Evolutionary conservation across 1,139 yeast genomes (phyloP).

Genomic region (Pichia sp.): DNA sequence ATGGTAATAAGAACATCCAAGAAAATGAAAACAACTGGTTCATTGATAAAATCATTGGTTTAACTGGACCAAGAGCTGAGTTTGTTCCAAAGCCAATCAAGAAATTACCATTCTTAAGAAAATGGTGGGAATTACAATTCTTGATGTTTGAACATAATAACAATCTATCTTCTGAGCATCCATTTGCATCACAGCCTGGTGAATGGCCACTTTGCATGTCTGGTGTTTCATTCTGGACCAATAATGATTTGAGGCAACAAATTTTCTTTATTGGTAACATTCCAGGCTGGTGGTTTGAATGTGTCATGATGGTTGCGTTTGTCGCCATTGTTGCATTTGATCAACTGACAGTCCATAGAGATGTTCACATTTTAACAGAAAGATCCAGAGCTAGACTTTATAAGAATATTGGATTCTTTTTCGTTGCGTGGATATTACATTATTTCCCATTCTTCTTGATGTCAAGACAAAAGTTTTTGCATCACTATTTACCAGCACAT

Average conservation of each 20-base stretch:
- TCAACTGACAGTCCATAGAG: conserved; percentile 72
- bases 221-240: conserved; percentile 97
- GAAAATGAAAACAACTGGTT: conserved; percentile 72
- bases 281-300: conserved; percentile 89
- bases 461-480: conserved; percentile 91
- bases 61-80: conserved; percentile 57
- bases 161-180: conserved; percentile 81
- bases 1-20: conserved; percentile 79
- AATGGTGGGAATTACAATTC: conserved; percentile 85
- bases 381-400: conserved; percentile 69
- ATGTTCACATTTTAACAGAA: conserved; percentile 51
- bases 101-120: conserved; percentile 65
- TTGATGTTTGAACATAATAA: conserved; percentile 93
- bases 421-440: conserved; percentile 83
- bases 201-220: conserved; percentile 90
- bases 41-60: conserved; percentile 65
- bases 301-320: conserved; percentile 60
- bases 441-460: conserved; percentile 87
- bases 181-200: conserved; percentile 91
- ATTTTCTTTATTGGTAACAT: conserved; percentile 89
- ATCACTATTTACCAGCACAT: conserved; percentile 96
- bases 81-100: conserved; percentile 57
- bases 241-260: conserved; percentile 53
- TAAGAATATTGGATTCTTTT: conserved; percentile 78
- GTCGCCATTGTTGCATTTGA: conserved; percentile 66